Evolutionary conservation across 148 eudicot species (phyloP), one percentile per base, ranked within the genome.

Genomic region (Chenopodium berlandieri): DNA sequence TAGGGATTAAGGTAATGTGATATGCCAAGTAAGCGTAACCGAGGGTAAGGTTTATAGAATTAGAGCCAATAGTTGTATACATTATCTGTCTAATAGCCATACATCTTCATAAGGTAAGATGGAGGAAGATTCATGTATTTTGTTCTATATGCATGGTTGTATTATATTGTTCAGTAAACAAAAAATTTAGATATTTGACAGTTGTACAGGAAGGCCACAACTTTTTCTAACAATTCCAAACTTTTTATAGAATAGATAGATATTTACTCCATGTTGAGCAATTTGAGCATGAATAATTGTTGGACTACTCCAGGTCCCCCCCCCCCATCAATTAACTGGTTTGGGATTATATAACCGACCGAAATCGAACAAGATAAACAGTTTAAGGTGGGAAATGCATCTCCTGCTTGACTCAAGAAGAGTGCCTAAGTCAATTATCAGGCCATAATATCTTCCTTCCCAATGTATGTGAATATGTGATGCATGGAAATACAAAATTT

Each of bases 21-120:
- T 40, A 40, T 64, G 71, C 34, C 80, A 78, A 27, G 81, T 68
- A 78, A 30, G 63, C 52, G 34, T 1, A 78, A 30, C 11, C n/a
- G 47, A 68, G 81, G 81, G 68, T 78, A 78, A 68, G 81, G 73
- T 20, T 48, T 17, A 56, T 56, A 78, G 54, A 78, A 4, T 19
- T 7, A 8, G 65, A 78, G 9, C 81, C 81, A 78, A 50, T 78
- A 62, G 65, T 67, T 68, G 23, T 16, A 76, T 25, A 32, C 50
- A 56, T 64, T 64, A 65, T 65, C 54, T 78, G 72, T 22, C 66
- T 22, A 62, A 62, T 62, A n/a, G 23, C 66, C 66, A 62, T 62
- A 62, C 66, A 62, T 20, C 25, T 20, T 62, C 25, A 23, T 23
- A 67, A 66, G 27, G 37, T 34, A 77, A 16, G 73, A 65, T 56